Conservation (phyloP, 768 basidiomycete species). For the Leccinellum luteum region DNA sequence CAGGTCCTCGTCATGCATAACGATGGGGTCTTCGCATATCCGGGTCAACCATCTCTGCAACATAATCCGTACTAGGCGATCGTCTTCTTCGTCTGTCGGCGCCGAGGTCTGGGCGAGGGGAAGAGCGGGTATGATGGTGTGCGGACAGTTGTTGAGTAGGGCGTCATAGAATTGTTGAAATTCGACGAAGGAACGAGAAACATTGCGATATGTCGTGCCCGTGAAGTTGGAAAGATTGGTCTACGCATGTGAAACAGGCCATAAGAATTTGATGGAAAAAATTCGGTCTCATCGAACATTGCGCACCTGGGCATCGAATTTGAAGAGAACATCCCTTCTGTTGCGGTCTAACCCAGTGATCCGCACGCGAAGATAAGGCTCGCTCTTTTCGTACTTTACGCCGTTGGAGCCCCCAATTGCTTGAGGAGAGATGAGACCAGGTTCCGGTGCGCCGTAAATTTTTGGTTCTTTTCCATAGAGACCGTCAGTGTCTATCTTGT, state of each 20-base stretch:
- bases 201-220: conserved; percentile 85
- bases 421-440: conserved; percentile 77
- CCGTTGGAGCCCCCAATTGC: conserved; percentile 67
- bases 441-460: conserved; percentile 84
- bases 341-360: conserved; percentile 93
- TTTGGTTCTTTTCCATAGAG: conserved; percentile 77
- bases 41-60: conserved; percentile 93
- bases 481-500: conserved; percentile 52
- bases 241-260: conserved; percentile 38
- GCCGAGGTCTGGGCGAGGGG: conserved; percentile 97
- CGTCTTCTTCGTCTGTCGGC: conserved; percentile 97
- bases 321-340: conserved; percentile 88
- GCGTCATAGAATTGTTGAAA: conserved; percentile 94
- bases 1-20: conserved; percentile 88
- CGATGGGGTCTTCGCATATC: conserved; percentile 88
- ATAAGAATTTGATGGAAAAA: neutral
- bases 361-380: conserved; percentile 85
- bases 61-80: conserved; percentile 91
- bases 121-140: conserved; percentile 93
- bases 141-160: conserved; percentile 86
- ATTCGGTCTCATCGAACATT: neutral
- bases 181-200: conserved; percentile 92
- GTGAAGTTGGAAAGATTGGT: conserved; percentile 93
- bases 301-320: conserved; percentile 89
- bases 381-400: conserved; percentile 65